phyloP scores from a whole-genome alignment of 1,284 basidiomycete species.

The Phylloporus sp. region DNA sequence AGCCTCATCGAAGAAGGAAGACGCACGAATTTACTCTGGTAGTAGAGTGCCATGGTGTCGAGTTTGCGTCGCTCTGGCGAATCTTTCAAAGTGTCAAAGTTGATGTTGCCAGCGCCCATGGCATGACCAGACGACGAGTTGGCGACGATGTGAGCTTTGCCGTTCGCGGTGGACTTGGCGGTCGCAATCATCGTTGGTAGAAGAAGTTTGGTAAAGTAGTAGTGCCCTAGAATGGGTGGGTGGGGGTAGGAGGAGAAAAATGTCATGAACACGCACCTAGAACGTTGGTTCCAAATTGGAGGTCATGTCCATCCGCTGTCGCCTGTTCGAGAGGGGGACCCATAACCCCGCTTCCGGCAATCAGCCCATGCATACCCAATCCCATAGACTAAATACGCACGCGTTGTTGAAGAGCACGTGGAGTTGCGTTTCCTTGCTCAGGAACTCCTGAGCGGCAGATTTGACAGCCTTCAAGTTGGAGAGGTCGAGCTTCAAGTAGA shows the following conservation, averaged over 20 bases:
- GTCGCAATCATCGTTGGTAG: constrained; percentile 47
- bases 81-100: constrained; percentile 44
- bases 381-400: no score
- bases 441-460: constrained; percentile 50
- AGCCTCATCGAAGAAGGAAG: no score
- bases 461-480: constrained; percentile 54
- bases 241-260: no score
- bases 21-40: constrained; percentile 50
- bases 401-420: constrained; percentile 34
- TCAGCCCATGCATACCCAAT: no score
- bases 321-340: constrained; percentile 44
- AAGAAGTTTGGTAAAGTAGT: constrained; percentile 53
- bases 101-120: constrained; percentile 32
- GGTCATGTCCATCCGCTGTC: constrained; percentile 58
- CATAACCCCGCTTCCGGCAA: constrained; percentile 50
- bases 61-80: constrained; percentile 24
- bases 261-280: constrained; percentile 42
- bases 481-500: constrained; percentile 60
- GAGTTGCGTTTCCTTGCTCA: constrained; percentile 42
- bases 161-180: constrained; percentile 31
- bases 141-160: constrained; percentile 48
- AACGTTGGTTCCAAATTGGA: constrained; percentile 61
- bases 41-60: constrained; percentile 39
- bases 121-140: constrained; percentile 43
- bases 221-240: no score